A percentile compares a stretch with the other conserved stretches of the same genome.
Evolutionary conservation across 106 monocot genomes (phyloP).

Genomic region (Dioscorea zingiberensis): DNA sequence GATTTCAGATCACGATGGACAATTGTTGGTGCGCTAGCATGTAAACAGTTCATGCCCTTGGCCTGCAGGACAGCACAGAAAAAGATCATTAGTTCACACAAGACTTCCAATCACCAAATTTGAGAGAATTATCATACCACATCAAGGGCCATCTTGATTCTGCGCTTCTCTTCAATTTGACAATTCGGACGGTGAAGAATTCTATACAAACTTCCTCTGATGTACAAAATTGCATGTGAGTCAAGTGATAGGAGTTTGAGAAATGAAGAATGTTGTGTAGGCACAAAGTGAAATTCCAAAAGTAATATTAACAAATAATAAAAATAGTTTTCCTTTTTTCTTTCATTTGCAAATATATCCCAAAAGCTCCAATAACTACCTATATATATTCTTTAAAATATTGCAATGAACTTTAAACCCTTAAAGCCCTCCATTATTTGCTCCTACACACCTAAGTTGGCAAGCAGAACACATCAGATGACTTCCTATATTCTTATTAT

Average conservation of each 20-base stretch:
- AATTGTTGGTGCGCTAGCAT: conserved; percentile 79
- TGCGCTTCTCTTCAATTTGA: conserved; percentile 87
- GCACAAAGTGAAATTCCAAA: too few relatives aligned
- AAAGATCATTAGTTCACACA: neutral
- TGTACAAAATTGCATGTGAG: conserved; percentile 4
- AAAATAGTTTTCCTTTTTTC: too few relatives aligned
- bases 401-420: too few relatives aligned
- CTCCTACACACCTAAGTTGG: too few relatives aligned
- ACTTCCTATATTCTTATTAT: too few relatives aligned
- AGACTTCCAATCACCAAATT: neutral
- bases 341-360: too few relatives aligned
- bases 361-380: too few relatives aligned
- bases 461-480: too few relatives aligned
- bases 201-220: conserved; percentile 92
- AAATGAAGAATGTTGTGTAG: too few relatives aligned
- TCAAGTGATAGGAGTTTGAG: neutral
- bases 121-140: conserved; percentile 44
- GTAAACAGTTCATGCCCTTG: conserved; percentile 96
- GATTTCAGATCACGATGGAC: conserved; percentile 97
- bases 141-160: conserved; percentile 97
- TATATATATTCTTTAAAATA: too few relatives aligned
- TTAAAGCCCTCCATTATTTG: too few relatives aligned
- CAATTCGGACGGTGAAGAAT: conserved; percentile 95
- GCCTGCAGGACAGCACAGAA: conserved; percentile 29
- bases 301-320: too few relatives aligned